Conservation (phyloP, 495 filamentous ascomycete species). For the Penicillium canescens region DNA sequence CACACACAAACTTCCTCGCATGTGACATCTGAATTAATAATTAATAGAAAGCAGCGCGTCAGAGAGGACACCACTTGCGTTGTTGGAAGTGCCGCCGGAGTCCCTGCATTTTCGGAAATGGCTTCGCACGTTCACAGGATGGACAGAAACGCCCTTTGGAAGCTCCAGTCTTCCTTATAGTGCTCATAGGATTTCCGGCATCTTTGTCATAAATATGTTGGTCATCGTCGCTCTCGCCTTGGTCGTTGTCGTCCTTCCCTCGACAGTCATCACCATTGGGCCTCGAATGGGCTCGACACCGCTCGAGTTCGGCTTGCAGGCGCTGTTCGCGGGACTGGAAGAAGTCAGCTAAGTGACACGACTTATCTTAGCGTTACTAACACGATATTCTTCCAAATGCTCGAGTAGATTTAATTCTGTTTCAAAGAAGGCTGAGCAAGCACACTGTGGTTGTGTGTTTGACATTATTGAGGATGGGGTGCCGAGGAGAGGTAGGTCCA, state of each 20-base stretch:
- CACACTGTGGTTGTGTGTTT: slow-evolving; percentile 18
- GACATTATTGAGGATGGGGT: slow-evolving; percentile 16
- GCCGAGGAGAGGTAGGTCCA: slow-evolving; percentile 7
- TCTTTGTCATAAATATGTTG: background rate
- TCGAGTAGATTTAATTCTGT: slow-evolving; percentile 12
- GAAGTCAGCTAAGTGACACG: slow-evolving; percentile 17
- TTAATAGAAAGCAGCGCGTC: slow-evolving; percentile 13
- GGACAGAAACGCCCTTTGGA: slow-evolving; percentile 15
- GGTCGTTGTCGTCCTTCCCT: slow-evolving; percentile 13
- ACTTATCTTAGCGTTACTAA: slow-evolving; percentile 13
- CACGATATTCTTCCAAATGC: slow-evolving; percentile 21
- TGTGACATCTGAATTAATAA: slow-evolving; percentile 17
- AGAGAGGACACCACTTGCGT: slow-evolving; percentile 15
- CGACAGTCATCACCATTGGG: slow-evolving; percentile 14
- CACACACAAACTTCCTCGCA: slow-evolving; percentile 19
- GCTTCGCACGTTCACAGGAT: slow-evolving; percentile 16
- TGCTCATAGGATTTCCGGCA: slow-evolving; percentile 6
- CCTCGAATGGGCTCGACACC: slow-evolving; percentile 17
- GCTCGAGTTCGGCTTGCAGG: slow-evolving; percentile 17
- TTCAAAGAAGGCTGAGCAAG: slow-evolving; percentile 22
- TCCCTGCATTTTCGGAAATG: slow-evolving; percentile 18
- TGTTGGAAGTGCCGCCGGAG: slow-evolving; percentile 20
- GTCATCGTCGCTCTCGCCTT: slow-evolving; percentile 13
- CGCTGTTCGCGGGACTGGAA: slow-evolving; percentile 16
- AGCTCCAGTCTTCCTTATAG: slow-evolving; percentile 9